Evolutionary conservation across 257 asterid species (phyloP).

Genomic region (Solanum virginianum): DNA sequence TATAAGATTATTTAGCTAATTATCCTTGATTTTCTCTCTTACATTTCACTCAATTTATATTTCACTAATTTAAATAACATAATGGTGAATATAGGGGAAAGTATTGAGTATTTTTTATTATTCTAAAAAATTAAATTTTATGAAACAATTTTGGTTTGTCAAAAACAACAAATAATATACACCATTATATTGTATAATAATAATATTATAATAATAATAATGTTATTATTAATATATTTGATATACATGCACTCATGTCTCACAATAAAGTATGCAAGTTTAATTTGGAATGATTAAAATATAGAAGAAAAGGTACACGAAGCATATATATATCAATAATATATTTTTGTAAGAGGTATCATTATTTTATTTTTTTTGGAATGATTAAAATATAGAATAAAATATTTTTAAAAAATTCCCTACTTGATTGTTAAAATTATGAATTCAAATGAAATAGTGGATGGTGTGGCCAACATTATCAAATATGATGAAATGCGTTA

Average conservation of each 20-base stretch:
- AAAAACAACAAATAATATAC: neutral
- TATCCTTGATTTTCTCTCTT: neutral
- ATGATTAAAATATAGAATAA: neutral
- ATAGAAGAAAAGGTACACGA: neutral
- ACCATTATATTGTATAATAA: neutral
- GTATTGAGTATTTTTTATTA: neutral
- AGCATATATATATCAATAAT: neutral
- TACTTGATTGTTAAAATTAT: neutral
- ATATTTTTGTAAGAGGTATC: neutral
- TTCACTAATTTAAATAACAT: neutral
- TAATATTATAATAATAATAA: too few species aligned
- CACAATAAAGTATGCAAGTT: neutral
- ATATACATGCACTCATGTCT: neutral
- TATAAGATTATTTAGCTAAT: neutral
- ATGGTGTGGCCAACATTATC: neutral
- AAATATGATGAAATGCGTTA: neutral
- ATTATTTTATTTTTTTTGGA: neutral
- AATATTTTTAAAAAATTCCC: neutral
- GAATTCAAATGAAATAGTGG: neutral
- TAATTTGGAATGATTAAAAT: neutral
- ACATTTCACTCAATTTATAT: neutral
- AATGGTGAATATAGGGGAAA: neutral
- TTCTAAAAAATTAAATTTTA: neutral
- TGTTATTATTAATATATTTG: too few species aligned
- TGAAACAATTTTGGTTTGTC: neutral